A percentile compares a stretch with the other conserved stretches of the same genome.
These are phyloP conservation scores for Choricystis sp. DNA, from an alignment of 139 green algal genomes.

Conservation along the genomic window DNA sequence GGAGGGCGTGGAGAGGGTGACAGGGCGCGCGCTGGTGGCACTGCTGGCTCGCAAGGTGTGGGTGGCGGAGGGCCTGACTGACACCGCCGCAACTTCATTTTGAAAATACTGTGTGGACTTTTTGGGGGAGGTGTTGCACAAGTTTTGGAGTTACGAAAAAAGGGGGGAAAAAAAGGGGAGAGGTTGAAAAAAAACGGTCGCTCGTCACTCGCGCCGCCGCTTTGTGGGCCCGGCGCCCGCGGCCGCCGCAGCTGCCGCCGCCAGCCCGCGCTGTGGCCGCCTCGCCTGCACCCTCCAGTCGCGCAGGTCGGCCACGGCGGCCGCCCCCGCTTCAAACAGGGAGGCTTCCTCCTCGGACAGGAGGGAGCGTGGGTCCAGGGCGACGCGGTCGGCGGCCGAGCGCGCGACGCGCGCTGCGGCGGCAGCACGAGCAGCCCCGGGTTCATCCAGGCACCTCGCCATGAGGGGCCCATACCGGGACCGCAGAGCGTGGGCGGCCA, in stretches of 20 bases:
- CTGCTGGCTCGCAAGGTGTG: background rate
- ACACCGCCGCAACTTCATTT: too few relatives aligned
- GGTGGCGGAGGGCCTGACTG: background rate
- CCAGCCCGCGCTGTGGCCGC: too few relatives aligned
- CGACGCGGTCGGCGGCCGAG: background rate
- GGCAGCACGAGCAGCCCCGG: too few relatives aligned
- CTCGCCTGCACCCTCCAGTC: background rate
- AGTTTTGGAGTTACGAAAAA: too few relatives aligned
- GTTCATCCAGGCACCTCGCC: background rate
- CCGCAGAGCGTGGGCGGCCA: background rate
- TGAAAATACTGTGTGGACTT: too few relatives aligned
- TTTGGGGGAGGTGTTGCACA: too few relatives aligned
- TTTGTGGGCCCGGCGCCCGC: too few relatives aligned
- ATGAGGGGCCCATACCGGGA: background rate
- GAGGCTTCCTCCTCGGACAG: constrained; percentile 35
- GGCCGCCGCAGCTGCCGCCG: too few relatives aligned
- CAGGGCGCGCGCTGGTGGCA: background rate
- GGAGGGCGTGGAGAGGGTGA: background rate
- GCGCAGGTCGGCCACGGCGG: background rate
- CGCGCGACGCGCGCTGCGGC: too few relatives aligned
- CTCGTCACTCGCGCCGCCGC: too few relatives aligned
- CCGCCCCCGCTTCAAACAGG: constrained; percentile 30
- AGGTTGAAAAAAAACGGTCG: too few relatives aligned
- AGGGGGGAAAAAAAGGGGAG: too few relatives aligned
- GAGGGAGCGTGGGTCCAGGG: background rate